Conservation (phyloP, 2,329 filamentous ascomycete genomes). For the Mariannaea elegans region DNA sequence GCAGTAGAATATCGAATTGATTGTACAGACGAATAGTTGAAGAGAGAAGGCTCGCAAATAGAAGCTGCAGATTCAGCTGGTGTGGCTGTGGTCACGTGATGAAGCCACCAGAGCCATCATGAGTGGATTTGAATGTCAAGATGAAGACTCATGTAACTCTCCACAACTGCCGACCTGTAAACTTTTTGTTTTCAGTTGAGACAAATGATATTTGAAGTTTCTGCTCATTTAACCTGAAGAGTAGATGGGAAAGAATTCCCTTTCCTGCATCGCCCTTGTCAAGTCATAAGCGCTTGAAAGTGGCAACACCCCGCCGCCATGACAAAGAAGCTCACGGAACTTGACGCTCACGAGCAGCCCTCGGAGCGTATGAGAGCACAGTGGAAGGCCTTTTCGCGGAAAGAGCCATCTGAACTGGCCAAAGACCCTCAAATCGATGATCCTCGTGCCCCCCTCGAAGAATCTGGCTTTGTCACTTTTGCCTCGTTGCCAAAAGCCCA, state of each 20-base stretch:
- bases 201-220: neutral
- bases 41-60: neutral
- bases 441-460: slow-evolving; percentile 47
- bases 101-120: slow-evolving; percentile 12
- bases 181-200: neutral
- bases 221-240: neutral
- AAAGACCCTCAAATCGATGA: slow-evolving; percentile 67
- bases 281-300: too few species aligned
- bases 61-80: neutral
- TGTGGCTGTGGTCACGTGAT: slow-evolving; percentile 13
- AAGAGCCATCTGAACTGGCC: slow-evolving; percentile 61
- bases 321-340: slow-evolving; percentile 46
- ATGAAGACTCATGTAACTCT: neutral
- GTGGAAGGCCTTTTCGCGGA: slow-evolving; percentile 79
- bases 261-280: too few species aligned
- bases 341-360: slow-evolving; percentile 82
- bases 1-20: too few species aligned
- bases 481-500: slow-evolving; percentile 53
- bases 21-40: too few species aligned
- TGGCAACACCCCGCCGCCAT: slow-evolving; percentile 34
- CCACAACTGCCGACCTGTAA: neutral
- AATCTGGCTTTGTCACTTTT: slow-evolving; percentile 56
- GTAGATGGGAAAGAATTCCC: too few species aligned
- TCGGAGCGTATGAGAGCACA: slow-evolving; percentile 73
- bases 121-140: slow-evolving; percentile 17